These are phyloP conservation scores for Geotrichum bryndzae DNA, from an alignment of 1,139 yeast species.

Conservation along the genomic window DNA sequence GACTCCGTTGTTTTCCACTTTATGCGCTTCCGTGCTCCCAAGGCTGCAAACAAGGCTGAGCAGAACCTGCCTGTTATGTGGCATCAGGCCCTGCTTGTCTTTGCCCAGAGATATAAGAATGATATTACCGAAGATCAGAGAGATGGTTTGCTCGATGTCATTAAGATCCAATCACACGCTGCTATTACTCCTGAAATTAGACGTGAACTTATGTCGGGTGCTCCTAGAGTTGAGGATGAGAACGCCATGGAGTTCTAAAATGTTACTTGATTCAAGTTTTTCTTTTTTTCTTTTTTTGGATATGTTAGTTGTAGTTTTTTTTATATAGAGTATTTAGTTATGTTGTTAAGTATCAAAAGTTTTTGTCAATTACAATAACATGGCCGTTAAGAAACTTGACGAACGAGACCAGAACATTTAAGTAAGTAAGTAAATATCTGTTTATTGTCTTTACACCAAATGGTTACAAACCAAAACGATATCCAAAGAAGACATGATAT, in stretches of 20 bases:
- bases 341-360: not conserved
- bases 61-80: constrained; percentile 90
- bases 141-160: constrained; percentile 84
- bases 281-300: not conserved
- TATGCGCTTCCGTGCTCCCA: constrained; percentile 61
- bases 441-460: too few relatives aligned
- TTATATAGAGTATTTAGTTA: not conserved
- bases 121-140: constrained; percentile 97
- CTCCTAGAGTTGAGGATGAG: constrained; percentile 10
- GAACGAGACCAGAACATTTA: too few relatives aligned
- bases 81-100: constrained; percentile 92
- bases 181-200: constrained; percentile 92
- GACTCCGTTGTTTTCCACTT: constrained; percentile 95
- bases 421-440: too few relatives aligned
- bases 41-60: constrained; percentile 37
- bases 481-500: too few relatives aligned
- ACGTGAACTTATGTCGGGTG: constrained; percentile 84
- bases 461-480: too few relatives aligned
- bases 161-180: constrained; percentile 82
- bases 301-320: not conserved
- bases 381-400: too few relatives aligned
- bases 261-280: not conserved
- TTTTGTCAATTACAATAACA: too few relatives aligned
- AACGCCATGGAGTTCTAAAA: constrained; percentile 10
- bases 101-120: constrained; percentile 92